Percentiles rank a stretch among this genome's conserved stretches.
These are phyloP conservation scores for Rostrohypoxylon terebratum DNA, from an alignment of 495 filamentous ascomycete genomes.

Conservation along the genomic window DNA sequence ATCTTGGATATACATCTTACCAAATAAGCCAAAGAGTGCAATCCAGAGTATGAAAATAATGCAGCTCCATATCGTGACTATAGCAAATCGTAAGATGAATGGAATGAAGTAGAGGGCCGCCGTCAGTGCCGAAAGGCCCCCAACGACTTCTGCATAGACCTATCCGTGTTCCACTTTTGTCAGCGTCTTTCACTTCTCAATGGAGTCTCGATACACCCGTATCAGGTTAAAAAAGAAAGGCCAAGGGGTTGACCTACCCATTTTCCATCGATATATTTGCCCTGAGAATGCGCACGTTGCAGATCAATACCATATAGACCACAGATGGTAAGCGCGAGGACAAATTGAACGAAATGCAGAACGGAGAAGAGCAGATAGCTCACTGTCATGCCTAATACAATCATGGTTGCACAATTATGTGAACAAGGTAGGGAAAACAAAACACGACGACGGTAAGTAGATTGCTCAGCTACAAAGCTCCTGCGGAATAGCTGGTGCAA, in stretches of 20 bases:
- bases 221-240: neutral
- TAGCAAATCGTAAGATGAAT: slow-evolving; percentile 65
- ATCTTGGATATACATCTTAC: slow-evolving; percentile 76
- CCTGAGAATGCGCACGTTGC: slow-evolving; percentile 63
- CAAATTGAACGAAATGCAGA: slow-evolving; percentile 77
- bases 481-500: neutral
- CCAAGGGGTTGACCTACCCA: slow-evolving; percentile 64
- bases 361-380: slow-evolving; percentile 61
- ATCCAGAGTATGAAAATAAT: slow-evolving; percentile 81
- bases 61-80: slow-evolving; percentile 74
- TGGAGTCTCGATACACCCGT: neutral
- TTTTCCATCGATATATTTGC: slow-evolving; percentile 67
- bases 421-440: neutral
- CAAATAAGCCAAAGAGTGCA: slow-evolving; percentile 84
- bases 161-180: slow-evolving; percentile 29
- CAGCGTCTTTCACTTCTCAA: slow-evolving; percentile 9
- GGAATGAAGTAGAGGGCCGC: slow-evolving; percentile 72
- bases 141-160: slow-evolving; percentile 78
- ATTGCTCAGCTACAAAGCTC: neutral
- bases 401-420: slow-evolving; percentile 44
- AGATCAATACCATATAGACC: slow-evolving; percentile 84
- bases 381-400: slow-evolving; percentile 48
- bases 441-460: slow-evolving; percentile 1
- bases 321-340: slow-evolving; percentile 77
- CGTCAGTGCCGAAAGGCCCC: slow-evolving; percentile 69